A percentile compares a stretch with the other conserved stretches of the same genome.
These are phyloP conservation scores for Pyracantha coccinea DNA, from an alignment of 331 rosid species.

Conservation along the genomic window DNA sequence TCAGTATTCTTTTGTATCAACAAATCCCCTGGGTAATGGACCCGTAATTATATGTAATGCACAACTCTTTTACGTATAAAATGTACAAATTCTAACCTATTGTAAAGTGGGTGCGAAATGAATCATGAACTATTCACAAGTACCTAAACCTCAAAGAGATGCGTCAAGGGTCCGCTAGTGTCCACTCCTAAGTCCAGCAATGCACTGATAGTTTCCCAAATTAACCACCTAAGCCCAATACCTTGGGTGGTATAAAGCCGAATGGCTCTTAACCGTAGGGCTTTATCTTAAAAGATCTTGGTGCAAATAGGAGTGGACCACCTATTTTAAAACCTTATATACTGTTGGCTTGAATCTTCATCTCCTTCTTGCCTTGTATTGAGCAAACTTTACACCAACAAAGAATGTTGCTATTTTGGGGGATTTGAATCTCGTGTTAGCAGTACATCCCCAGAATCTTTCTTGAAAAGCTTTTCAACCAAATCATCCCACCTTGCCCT, in stretches of 20 bases:
- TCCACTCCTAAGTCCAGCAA: background rate
- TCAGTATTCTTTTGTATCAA: no score
- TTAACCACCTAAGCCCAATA: background rate
- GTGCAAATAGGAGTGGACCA: background rate
- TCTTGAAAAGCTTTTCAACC: slow-evolving; percentile 50
- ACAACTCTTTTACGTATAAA: background rate
- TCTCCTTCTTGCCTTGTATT: background rate
- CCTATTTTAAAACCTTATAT: background rate
- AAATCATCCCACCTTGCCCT: slow-evolving; percentile 64
- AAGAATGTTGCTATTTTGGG: slow-evolving; percentile 14
- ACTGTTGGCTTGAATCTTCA: background rate
- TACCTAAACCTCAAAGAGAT: background rate
- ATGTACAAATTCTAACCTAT: background rate
- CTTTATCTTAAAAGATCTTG: background rate
- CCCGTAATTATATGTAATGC: background rate
- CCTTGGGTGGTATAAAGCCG: background rate
- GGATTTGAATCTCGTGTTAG: slow-evolving; percentile 17
- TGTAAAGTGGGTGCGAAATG: background rate
- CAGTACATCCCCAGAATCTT: slow-evolving; percentile 22
- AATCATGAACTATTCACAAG: background rate
- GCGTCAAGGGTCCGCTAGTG: background rate
- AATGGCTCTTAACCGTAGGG: background rate
- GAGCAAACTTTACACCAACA: background rate
- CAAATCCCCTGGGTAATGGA: background rate
- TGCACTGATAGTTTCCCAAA: background rate